Evolutionary conservation across 495 filamentous ascomycete genomes (phyloP), one percentile per base, ranked within the genome.

Genomic region (Pyrenula aspistea): DNA sequence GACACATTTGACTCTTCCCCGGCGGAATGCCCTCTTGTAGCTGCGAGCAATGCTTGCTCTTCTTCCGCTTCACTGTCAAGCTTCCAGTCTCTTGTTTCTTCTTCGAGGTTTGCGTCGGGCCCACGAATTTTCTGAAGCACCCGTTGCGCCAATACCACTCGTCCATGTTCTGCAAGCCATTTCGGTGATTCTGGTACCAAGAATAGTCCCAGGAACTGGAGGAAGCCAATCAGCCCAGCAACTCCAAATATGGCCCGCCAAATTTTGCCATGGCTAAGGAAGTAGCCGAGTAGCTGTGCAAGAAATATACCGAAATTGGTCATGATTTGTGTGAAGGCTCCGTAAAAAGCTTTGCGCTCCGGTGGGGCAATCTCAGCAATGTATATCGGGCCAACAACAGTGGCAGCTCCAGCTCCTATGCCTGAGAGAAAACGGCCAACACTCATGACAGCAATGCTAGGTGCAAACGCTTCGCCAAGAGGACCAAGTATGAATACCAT

Each of bases 361-460:
- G 86, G 87, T 15, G 92, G 93, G 0, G 91, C 86, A 19, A 95
- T 77, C 67, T 98, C 94, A 19, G 88, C 89, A 57, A 98, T 87
- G 69, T 92, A 97, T 25, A 97, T 82, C n/a, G 93, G 93, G 0
- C 93, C 89, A n/a, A 95, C 86, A 22, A 97, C 93, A 10, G 91
- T 87, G 8, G 88, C 80, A 3, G 89, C 86, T 4, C 94, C 93
- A 8, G 91, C 87, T 3, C 87, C 93, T 1, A 95, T 60, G 4
- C 93, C 93, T 2, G 86, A 84, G 12, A 97, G 67, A 20, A 94
- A 75, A 25, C 94, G 77, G 22, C 93, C 93, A 22, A 88, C 55
- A 2, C 75, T 74, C 59, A 98, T 74, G 19, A 87, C 56, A 0
- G 74, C 62, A 22, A 95, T 85, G n/a, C 77, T 82, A 2, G 76